Conservation (phyloP, 306 rosid species). For the Prunus padus region DNA sequence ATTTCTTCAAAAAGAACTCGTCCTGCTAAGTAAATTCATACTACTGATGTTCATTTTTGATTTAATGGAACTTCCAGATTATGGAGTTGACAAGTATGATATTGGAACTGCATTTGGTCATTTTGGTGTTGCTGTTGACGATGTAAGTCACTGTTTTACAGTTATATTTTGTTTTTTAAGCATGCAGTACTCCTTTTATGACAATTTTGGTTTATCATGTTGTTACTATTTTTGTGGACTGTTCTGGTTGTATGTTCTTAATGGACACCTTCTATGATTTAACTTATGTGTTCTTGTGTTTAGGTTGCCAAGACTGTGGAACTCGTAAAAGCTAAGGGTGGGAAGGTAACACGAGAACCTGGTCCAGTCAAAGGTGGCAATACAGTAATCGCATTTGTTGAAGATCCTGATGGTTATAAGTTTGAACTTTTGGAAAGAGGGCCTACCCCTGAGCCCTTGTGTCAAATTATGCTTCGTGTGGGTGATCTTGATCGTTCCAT, state of each 20-base stretch:
- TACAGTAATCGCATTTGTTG: slow-evolving; percentile 64
- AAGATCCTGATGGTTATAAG: slow-evolving; percentile 96
- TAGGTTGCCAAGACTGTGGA: slow-evolving; percentile 86
- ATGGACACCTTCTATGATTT: slow-evolving; percentile 3
- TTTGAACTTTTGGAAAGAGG: slow-evolving; percentile 84
- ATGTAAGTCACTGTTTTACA: slow-evolving; percentile 57
- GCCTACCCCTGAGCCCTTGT: slow-evolving; percentile 86
- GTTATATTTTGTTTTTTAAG: slow-evolving; percentile 11
- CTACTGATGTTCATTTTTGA: slow-evolving; percentile 25
- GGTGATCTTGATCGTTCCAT: slow-evolving; percentile 94
- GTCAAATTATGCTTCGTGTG: slow-evolving; percentile 96
- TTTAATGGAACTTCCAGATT: slow-evolving; percentile 54
- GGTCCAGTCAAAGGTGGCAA: slow-evolving; percentile 75
- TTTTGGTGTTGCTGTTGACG: slow-evolving; percentile 89
- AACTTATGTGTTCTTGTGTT: slow-evolving; percentile 21
- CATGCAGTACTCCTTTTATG: slow-evolving; percentile 9
- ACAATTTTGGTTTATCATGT: not conserved
- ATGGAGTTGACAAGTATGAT: slow-evolving; percentile 75
- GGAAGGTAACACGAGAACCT: slow-evolving; percentile 79
- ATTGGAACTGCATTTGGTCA: slow-evolving; percentile 82
- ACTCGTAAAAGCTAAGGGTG: slow-evolving; percentile 84
- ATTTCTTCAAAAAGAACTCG: not conserved
- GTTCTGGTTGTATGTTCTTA: slow-evolving; percentile 27
- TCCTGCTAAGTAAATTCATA: slow-evolving; percentile 3
- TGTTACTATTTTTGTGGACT: slow-evolving; percentile 10